Base-by-base conservation (phyloP, 2,329 filamentous ascomycete genomes). In the Fusarium sp. region DNA sequence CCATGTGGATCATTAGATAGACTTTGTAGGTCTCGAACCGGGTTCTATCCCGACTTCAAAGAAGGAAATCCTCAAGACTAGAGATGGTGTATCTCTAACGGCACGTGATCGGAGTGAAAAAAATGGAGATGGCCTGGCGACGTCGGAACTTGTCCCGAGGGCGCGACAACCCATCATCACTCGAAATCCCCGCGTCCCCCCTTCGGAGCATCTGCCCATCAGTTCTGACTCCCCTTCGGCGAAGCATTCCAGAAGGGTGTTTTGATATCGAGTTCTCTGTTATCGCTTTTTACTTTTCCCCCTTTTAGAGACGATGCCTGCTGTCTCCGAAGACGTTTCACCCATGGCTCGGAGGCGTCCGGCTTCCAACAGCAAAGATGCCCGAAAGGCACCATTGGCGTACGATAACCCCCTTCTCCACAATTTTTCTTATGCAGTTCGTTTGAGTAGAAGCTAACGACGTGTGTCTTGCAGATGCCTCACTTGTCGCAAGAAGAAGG, bases 401-500 rank as follows among this genome's bases (percentile, higher is more conserved):
- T 78, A 70, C 69, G 76, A 63, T 35, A n/a, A 10, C 56, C 34
- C 10, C 20, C n/a, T 47, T 59, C 73, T 62, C 65, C 74, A 73
- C 72, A 66, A 34, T 34, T 62, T 68, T 61, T 68, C 35, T 52
- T 40, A 20, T 62, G 31, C n/a, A 20, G 59, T 29, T 31, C 27
- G 20, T 16, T 7, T 42, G 7, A 22, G 38, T 10, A 6, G 29
- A 37, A 16, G 45, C 42, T 52, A 56, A 62, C 56, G 18, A 66
- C 64, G 52, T 50, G 27, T 7, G 27, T 7, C 40, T 54, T 38
- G 4, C 52, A 78, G 76, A 18, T 78, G 76, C 56, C 75, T 78
- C 45, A 78, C 76, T 24, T 78, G 76, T 57, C 75, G 76, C 38
- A 78, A 78, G 75, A 78, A 78, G 57, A 78, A 78, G 45, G 76